Percentiles rank a stretch among this genome's conserved stretches.
These are phyloP conservation scores for Trichosporon coremiiforme DNA, from an alignment of 1,284 basidiomycete species.

Conservation along the genomic window DNA sequence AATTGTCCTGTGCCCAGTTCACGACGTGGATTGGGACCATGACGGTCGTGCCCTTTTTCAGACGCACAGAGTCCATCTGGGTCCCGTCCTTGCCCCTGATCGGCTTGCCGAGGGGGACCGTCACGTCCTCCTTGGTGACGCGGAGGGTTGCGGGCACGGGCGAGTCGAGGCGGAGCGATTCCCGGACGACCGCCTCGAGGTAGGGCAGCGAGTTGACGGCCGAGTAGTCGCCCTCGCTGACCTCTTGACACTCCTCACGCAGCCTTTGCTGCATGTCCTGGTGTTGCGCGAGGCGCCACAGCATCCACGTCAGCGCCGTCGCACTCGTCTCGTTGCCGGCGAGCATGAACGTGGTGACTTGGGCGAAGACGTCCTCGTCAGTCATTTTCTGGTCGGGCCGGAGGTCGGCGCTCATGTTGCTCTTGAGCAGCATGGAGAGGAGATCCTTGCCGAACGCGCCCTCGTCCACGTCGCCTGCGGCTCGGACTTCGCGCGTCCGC, in stretches of 20 bases:
- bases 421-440: conserved; percentile 62
- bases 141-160: conserved; percentile 70
- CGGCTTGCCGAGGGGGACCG: conserved; percentile 63
- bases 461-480: conserved; percentile 48
- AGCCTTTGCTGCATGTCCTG: conserved; percentile 64
- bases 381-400: conserved; percentile 63
- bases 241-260: conserved; percentile 57
- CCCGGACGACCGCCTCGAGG: conserved; percentile 68
- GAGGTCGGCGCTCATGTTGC: conserved; percentile 64
- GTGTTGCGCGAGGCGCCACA: conserved; percentile 67
- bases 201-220: conserved; percentile 59
- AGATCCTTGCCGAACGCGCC: conserved; percentile 55
- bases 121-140: conserved; percentile 61
- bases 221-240: conserved; percentile 56
- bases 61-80: conserved; percentile 44
- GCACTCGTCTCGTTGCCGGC: conserved; percentile 76
- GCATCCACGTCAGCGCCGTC: conserved; percentile 70
- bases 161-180: conserved; percentile 67
- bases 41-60: conserved; percentile 47
- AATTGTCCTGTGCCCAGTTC: conserved; percentile 65
- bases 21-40: conserved; percentile 59
- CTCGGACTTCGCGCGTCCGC: conserved; percentile 55
- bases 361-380: conserved; percentile 68
- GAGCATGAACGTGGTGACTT: conserved; percentile 70
- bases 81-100: conserved; percentile 54